Conservation (phyloP, 208 protist species). For the Acanthamoeba castellanii region DNA sequence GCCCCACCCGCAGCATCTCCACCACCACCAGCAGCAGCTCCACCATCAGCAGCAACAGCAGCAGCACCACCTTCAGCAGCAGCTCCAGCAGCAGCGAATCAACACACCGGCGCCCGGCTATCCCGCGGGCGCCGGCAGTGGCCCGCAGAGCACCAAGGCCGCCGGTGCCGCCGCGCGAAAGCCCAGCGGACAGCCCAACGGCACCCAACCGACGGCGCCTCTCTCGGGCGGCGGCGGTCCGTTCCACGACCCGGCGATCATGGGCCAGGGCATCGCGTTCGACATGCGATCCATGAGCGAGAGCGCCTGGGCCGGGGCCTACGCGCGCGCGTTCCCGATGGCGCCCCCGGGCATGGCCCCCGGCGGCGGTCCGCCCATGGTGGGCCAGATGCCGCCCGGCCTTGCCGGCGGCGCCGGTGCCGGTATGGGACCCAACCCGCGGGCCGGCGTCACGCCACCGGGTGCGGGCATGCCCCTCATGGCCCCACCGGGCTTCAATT, state of each 20-base stretch:
- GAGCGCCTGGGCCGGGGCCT: background rate
- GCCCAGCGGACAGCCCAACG: no score
- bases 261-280: slow-evolving; percentile 43
- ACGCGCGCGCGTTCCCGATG: slow-evolving; percentile 3
- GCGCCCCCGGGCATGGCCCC: background rate
- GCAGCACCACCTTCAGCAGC: no score
- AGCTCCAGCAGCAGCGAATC: no score
- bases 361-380: no score
- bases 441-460: no score
- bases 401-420: background rate
- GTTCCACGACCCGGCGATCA: slow-evolving; percentile 44
- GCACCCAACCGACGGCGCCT: background rate
- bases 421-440: background rate
- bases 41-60: no score
- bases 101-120: no score
- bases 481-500: slow-evolving; percentile 26
- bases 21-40: no score
- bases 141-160: background rate
- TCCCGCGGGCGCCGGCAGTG: no score
- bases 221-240: background rate
- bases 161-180: no score
- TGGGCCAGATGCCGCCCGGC: background rate
- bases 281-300: slow-evolving; percentile 6
- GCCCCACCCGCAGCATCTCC: no score
- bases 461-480: background rate